These are phyloP conservation scores for Akanthomyces uredinophilus DNA, from an alignment of 2,329 filamentous ascomycete genomes.

Conservation along the genomic window DNA sequence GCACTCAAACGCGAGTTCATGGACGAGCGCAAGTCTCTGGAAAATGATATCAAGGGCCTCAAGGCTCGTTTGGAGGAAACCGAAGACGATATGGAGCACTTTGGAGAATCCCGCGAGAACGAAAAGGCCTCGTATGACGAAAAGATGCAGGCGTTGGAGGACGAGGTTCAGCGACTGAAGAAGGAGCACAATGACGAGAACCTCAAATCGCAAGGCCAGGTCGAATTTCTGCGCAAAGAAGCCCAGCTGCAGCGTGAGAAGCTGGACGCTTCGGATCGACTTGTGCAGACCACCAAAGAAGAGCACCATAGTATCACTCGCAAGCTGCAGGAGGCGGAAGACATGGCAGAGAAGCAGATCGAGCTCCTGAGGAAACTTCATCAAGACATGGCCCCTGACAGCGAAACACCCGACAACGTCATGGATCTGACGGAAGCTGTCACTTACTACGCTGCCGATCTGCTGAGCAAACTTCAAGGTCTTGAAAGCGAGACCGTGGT, in stretches of 20 bases:
- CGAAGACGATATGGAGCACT: slow-evolving; percentile 86
- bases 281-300: slow-evolving; percentile 52
- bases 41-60: slow-evolving; percentile 71
- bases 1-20: slow-evolving; percentile 84
- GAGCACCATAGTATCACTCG: slow-evolving; percentile 47
- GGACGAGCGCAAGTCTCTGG: slow-evolving; percentile 75
- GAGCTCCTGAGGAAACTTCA: slow-evolving; percentile 55
- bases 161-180: slow-evolving; percentile 61
- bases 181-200: slow-evolving; percentile 53
- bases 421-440: slow-evolving; percentile 56
- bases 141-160: slow-evolving; percentile 61
- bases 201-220: slow-evolving; percentile 55
- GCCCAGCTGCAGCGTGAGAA: slow-evolving; percentile 54
- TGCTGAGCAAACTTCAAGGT: slow-evolving; percentile 55
- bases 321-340: slow-evolving; percentile 46
- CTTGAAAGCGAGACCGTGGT: slow-evolving; percentile 55
- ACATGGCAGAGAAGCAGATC: slow-evolving; percentile 46
- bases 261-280: slow-evolving; percentile 52
- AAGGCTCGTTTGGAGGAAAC: slow-evolving; percentile 78
- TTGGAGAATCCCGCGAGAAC: slow-evolving; percentile 77
- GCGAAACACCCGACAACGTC: slow-evolving; percentile 50
- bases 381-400: slow-evolving; percentile 50
- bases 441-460: slow-evolving; percentile 50
- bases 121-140: slow-evolving; percentile 68
- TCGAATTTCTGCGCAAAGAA: slow-evolving; percentile 59